phyloP scores from a whole-genome alignment of 2,329 filamentous ascomycete genomes.

The Alternaria rosae region DNA sequence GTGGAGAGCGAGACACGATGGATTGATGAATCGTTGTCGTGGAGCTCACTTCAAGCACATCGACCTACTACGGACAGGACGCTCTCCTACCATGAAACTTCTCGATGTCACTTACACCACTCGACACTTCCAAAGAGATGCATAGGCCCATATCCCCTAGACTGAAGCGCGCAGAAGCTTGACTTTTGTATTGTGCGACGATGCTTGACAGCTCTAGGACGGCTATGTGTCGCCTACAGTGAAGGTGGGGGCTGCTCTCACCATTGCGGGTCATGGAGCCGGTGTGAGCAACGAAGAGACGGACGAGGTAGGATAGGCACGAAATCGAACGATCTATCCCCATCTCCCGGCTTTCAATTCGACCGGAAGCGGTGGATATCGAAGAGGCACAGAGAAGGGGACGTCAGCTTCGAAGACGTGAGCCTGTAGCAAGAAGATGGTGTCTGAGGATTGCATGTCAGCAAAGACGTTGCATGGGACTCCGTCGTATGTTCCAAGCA shows the following conservation, averaged over 20 bases:
- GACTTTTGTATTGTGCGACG: conserved; percentile 7
- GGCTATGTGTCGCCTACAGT: conserved; percentile 16
- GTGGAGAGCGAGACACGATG: background rate
- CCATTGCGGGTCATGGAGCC: background rate
- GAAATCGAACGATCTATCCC: conserved; percentile 2
- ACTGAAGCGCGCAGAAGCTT: conserved; percentile 9
- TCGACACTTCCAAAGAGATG: conserved; percentile 8
- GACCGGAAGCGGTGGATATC: conserved; percentile 14
- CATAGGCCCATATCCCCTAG: conserved; percentile 20
- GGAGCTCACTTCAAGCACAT: background rate
- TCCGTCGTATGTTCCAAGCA: background rate
- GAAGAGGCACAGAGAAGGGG: conserved; percentile 10
- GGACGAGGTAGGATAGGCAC: conserved; percentile 2
- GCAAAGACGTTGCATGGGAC: conserved; percentile 2
- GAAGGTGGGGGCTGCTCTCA: conserved; percentile 5
- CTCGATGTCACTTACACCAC: conserved; percentile 8
- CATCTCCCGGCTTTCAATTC: conserved; percentile 11
- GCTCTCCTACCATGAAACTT: conserved; percentile 2
- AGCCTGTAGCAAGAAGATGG: background rate
- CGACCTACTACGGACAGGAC: conserved; percentile 6
- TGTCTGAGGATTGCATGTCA: conserved; percentile 2
- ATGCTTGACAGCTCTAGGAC: conserved; percentile 7
- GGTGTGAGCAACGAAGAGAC: conserved; percentile 1
- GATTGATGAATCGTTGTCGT: background rate
- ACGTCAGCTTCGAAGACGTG: conserved; percentile 2